phyloP scores from a whole-genome alignment of 2,329 filamentous ascomycete genomes.

The Blastomyces parvus region DNA sequence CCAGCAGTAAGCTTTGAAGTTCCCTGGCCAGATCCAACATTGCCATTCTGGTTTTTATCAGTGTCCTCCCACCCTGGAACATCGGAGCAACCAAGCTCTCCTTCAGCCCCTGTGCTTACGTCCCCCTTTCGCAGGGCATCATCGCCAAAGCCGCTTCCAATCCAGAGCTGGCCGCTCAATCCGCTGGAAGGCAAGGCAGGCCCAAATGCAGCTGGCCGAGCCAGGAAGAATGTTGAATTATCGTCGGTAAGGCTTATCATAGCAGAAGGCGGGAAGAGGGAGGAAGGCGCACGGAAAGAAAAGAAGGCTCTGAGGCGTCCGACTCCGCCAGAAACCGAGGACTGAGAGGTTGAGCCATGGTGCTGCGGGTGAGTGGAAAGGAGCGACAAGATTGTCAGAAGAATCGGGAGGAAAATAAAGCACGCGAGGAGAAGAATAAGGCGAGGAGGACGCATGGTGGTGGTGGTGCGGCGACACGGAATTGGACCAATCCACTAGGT shows the following conservation, averaged over 20 bases:
- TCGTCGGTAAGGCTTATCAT: conserved; percentile 95
- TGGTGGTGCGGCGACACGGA: conserved; percentile 4
- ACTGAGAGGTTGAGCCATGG: conserved; percentile 30
- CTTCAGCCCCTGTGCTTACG: conserved; percentile 49
- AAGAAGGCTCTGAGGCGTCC: conserved; percentile 51
- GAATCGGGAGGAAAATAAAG: conserved; percentile 40
- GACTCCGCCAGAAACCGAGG: conserved; percentile 27
- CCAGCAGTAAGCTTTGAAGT: conserved; percentile 3
- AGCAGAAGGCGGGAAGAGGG: conserved; percentile 87
- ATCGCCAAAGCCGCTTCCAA: conserved; percentile 83
- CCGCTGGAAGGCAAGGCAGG: conserved; percentile 65
- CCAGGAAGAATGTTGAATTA: conserved; percentile 94
- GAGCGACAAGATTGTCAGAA: conserved; percentile 40
- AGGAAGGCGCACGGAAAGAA: conserved; percentile 66
- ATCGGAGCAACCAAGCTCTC: conserved; percentile 91
- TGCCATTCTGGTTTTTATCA: conserved; percentile 25
- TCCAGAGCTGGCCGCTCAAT: conserved; percentile 83
- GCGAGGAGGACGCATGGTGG: conserved; percentile 40
- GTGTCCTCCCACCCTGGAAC: conserved; percentile 75
- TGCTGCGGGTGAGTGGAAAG: conserved; percentile 31
- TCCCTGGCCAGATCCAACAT: conserved; percentile 3
- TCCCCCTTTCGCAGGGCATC: conserved; percentile 56
- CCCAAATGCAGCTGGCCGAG: conserved; percentile 86
- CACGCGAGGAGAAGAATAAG: conserved; percentile 39
- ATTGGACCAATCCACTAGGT: conserved; percentile 27